Evolutionary conservation across 495 filamentous ascomycete species (phyloP).

Genomic region (Penicillium argentinense): DNA sequence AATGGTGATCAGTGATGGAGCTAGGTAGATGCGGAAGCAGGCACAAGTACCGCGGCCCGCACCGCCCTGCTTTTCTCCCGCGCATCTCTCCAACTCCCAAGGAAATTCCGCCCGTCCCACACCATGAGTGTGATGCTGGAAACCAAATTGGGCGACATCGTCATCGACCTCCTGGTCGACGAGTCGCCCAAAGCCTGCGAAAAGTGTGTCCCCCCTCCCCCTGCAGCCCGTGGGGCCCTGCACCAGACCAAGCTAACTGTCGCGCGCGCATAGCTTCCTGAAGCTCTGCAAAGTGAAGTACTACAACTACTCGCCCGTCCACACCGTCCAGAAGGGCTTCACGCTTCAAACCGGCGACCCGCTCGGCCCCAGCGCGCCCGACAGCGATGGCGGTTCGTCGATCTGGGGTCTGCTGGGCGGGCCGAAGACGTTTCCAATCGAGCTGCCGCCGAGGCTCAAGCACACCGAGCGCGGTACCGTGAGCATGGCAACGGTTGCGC

Average conservation of each 20-base stretch:
- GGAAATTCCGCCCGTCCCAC: slow-evolving; percentile 13
- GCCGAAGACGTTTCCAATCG: slow-evolving; percentile 75
- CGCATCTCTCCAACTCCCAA: too few relatives aligned
- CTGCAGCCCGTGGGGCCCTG: background rate
- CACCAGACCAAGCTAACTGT: slow-evolving; percentile 53
- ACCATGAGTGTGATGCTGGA: slow-evolving; percentile 83
- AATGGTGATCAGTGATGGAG: too few relatives aligned
- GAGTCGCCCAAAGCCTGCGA: slow-evolving; percentile 86
- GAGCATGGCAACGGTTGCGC: slow-evolving; percentile 87
- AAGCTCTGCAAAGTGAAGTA: slow-evolving; percentile 98
- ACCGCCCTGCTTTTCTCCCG: too few relatives aligned
- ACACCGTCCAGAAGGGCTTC: slow-evolving; percentile 86
- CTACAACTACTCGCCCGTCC: slow-evolving; percentile 92
- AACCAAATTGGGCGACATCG: slow-evolving; percentile 88
- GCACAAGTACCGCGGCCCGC: too few relatives aligned
- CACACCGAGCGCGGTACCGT: slow-evolving; percentile 86
- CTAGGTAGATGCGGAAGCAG: too few relatives aligned
- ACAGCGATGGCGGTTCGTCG: slow-evolving; percentile 86
- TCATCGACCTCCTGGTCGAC: slow-evolving; percentile 85
- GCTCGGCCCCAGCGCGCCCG: slow-evolving; percentile 74
- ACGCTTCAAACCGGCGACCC: slow-evolving; percentile 96
- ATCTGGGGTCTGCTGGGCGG: slow-evolving; percentile 86
- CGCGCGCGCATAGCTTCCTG: slow-evolving; percentile 67
- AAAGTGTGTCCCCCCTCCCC: slow-evolving; percentile 61
- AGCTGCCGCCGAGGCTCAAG: slow-evolving; percentile 79